A percentile compares a stretch with the other conserved stretches of the same genome.
Evolutionary conservation across 2,329 filamentous ascomycete genomes (phyloP).

Genomic region (Colletotrichum nymphaeae): DNA sequence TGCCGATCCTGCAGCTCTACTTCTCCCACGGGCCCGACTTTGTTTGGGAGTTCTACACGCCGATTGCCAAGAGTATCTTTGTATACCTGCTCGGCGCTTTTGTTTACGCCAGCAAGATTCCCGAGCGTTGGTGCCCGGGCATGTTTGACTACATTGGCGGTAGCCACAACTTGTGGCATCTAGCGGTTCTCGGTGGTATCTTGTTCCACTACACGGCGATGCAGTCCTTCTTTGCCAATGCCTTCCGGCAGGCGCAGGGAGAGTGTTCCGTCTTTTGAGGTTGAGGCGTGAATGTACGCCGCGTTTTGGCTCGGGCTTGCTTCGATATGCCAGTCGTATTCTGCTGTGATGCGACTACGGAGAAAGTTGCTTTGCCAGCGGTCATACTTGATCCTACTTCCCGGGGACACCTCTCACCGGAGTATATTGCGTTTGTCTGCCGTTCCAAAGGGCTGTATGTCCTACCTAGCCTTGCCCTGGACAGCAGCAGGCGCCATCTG

Average conservation of each 20-base stretch:
- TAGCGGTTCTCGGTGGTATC: slow-evolving; percentile 93
- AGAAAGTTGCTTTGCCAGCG: neutral
- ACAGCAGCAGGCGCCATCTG: neutral
- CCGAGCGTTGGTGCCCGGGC: slow-evolving; percentile 92
- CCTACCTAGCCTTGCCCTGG: neutral
- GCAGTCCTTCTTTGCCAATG: slow-evolving; percentile 90
- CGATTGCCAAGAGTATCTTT: slow-evolving; percentile 82
- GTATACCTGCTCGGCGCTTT: slow-evolving; percentile 89
- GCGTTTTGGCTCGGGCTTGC: neutral
- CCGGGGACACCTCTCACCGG: too few species aligned
- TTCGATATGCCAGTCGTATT: neutral
- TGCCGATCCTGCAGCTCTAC: slow-evolving; percentile 87
- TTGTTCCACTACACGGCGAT: slow-evolving; percentile 97
- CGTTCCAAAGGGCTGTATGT: neutral
- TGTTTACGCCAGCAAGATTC: slow-evolving; percentile 91
- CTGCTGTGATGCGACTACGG: neutral
- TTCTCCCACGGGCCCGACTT: slow-evolving; percentile 81
- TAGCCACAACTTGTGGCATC: slow-evolving; percentile 97
- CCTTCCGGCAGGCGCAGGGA: slow-evolving; percentile 75
- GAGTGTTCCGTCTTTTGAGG: slow-evolving; percentile 66
- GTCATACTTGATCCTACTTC: neutral
- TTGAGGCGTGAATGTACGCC: neutral
- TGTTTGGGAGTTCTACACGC: slow-evolving; percentile 91
- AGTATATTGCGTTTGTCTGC: too few species aligned
- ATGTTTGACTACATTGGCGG: slow-evolving; percentile 95